Evolutionary conservation across 305 asterid species (phyloP), one percentile per base, ranked within the genome.

Genomic region (Fraxinus velutina): DNA sequence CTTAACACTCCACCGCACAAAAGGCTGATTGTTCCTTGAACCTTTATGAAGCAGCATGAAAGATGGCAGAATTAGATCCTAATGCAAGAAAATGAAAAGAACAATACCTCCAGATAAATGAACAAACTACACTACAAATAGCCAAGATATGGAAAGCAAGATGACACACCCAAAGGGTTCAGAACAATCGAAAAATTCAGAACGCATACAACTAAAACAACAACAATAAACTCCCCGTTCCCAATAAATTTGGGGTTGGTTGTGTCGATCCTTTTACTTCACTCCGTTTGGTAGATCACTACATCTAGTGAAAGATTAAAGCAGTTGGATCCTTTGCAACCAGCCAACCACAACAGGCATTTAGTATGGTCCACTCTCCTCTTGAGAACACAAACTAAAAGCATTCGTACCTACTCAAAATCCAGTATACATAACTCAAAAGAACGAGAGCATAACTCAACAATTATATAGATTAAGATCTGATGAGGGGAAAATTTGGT

Each of bases 11-110:
- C 98, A 80, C 94, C 92, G 83, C 80, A 57, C 89, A 93, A 81
- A 80, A 96, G 96, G 87, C 97, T 94, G 81, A 96, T 93, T 88
- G 95, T 98, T 82, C 99, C 99, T 89, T 92, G 98, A 84, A 96
- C 99, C 99, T 96, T 81, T 34, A 82, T 79, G 80, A 80, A 24
- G 79, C 84, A 88, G 82, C 39, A 71, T 32, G 10, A 50, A 83
- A 77, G 72, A 77, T 37, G 33, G 70, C 72, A 70, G 76, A 75
- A 75, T 88, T 44, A 85, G 88, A 85, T 71, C 78, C 77, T 36
- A 33, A 80, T 17, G 70, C 5, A 64, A 39, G 29, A 73, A 32
- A 33, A 32, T 15, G 12, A 70, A 47, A 80, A 60, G 29, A 77
- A 57, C 15, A 22, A 55, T 73, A 66, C 37, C 76, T 42, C 34